phyloP scores from a whole-genome alignment of 768 basidiomycete species.

The Leccinum imitatum region DNA sequence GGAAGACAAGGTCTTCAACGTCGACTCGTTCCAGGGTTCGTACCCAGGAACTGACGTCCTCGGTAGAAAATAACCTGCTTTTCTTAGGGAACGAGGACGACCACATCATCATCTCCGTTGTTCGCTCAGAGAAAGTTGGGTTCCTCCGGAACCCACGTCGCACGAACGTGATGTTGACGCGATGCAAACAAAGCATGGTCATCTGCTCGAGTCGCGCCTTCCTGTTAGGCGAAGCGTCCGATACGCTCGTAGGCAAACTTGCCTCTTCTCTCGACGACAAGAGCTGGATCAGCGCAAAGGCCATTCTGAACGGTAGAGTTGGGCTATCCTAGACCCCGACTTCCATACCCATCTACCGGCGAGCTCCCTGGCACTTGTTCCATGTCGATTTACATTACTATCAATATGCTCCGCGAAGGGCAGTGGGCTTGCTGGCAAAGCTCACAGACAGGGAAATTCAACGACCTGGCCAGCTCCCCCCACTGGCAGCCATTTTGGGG shows the following conservation, averaged over 20 bases:
- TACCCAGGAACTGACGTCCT: slow-evolving; percentile 1
- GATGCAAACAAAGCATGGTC: slow-evolving; percentile 74
- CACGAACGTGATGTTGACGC: slow-evolving; percentile 85
- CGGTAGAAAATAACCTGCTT: slow-evolving; percentile 11
- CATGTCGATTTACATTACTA: not conserved
- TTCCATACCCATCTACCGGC: not conserved
- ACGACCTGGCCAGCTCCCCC: not conserved
- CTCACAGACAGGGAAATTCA: not conserved
- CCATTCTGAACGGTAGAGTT: not conserved
- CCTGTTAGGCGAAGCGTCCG: slow-evolving; percentile 16
- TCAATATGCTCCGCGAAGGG: not conserved
- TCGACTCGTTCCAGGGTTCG: slow-evolving; percentile 80
- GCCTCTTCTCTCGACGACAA: slow-evolving; percentile 11
- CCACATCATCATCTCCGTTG: slow-evolving; percentile 68
- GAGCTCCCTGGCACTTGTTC: slow-evolving; percentile 6
- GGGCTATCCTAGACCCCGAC: not conserved
- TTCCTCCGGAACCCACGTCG: slow-evolving; percentile 64
- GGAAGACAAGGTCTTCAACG: slow-evolving; percentile 71
- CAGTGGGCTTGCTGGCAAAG: not conserved
- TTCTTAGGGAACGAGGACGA: slow-evolving; percentile 77
- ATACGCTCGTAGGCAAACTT: slow-evolving; percentile 28
- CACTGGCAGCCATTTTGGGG: too few relatives aligned
- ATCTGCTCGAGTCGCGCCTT: slow-evolving; percentile 53
- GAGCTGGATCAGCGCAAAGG: slow-evolving; percentile 17
- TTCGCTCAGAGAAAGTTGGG: slow-evolving; percentile 58